phyloP scores from a whole-genome alignment of 225 moss, liverwort and hornwort species.

The Rhytidiadelphus loreus region DNA sequence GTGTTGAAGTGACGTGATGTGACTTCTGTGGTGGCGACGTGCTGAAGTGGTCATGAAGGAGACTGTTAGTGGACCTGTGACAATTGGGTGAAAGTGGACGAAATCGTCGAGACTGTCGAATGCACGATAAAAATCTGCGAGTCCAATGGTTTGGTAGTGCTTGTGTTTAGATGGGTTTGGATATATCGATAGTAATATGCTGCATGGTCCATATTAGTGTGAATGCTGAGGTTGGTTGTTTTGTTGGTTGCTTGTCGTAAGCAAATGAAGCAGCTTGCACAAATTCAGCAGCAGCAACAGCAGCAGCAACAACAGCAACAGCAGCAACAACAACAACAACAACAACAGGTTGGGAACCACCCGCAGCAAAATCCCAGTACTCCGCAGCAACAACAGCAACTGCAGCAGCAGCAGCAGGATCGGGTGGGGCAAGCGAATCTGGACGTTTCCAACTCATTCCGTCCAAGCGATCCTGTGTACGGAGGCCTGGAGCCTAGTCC shows the following conservation, averaged over 20 bases:
- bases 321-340: constrained; percentile 31
- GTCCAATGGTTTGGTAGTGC: not conserved
- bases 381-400: constrained; percentile 46
- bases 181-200: not conserved
- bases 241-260: constrained; percentile 29
- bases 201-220: not conserved
- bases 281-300: constrained; percentile 78
- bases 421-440: constrained; percentile 73
- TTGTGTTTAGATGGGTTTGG: not conserved
- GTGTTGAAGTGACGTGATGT: not conserved
- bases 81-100: not conserved
- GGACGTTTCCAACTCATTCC: constrained; percentile 87
- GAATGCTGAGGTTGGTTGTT: constrained; percentile 15
- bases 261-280: constrained; percentile 91
- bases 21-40: not conserved
- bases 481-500: constrained; percentile 46
- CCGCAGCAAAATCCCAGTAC: constrained; percentile 61
- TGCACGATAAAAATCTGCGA: not conserved
- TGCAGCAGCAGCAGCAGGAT: constrained; percentile 60
- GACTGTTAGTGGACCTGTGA: not conserved
- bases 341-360: constrained; percentile 57
- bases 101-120: not conserved
- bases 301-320: constrained; percentile 49
- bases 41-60: not conserved
- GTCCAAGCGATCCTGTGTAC: constrained; percentile 73